Conservation (phyloP, 2,329 filamentous ascomycete genomes). For the Trichophaea hybrida region DNA sequence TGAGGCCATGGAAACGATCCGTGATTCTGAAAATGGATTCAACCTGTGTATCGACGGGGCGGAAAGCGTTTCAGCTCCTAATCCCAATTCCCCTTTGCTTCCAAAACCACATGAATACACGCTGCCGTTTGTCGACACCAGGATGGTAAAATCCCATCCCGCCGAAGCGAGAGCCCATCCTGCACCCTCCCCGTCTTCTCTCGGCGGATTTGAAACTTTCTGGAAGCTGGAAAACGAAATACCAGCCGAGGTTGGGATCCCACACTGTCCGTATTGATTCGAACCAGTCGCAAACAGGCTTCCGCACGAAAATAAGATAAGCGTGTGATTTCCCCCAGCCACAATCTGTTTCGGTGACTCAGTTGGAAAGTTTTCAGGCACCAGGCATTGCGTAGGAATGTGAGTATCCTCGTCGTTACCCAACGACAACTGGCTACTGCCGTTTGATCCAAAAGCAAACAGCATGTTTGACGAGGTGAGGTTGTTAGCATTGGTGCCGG, state of each 20-base stretch:
- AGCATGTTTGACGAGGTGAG: constrained; percentile 24
- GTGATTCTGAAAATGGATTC: constrained; percentile 48
- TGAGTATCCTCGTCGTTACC: constrained; percentile 33
- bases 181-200: background rate
- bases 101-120: constrained; percentile 54
- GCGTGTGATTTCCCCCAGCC: constrained; percentile 76
- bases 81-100: constrained; percentile 56
- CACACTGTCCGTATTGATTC: constrained; percentile 37
- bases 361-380: constrained; percentile 31
- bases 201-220: constrained; percentile 9
- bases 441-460: constrained; percentile 40
- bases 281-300: constrained; percentile 53
- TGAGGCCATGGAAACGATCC: constrained; percentile 50
- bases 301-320: constrained; percentile 50
- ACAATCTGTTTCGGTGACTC: constrained; percentile 34
- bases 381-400: constrained; percentile 26
- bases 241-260: constrained; percentile 9
- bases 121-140: constrained; percentile 39
- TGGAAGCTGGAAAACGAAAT: constrained; percentile 28
- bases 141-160: constrained; percentile 62
- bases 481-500: background rate
- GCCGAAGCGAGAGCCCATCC: constrained; percentile 42
- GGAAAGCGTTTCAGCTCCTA: constrained; percentile 33
- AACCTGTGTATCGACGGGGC: constrained; percentile 34
- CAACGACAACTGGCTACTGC: constrained; percentile 39